Percentiles rank a stretch among this genome's conserved stretches.
Evolutionary conservation across 2,329 filamentous ascomycete species (phyloP).

Genomic region (Claviceps fusiformis): DNA sequence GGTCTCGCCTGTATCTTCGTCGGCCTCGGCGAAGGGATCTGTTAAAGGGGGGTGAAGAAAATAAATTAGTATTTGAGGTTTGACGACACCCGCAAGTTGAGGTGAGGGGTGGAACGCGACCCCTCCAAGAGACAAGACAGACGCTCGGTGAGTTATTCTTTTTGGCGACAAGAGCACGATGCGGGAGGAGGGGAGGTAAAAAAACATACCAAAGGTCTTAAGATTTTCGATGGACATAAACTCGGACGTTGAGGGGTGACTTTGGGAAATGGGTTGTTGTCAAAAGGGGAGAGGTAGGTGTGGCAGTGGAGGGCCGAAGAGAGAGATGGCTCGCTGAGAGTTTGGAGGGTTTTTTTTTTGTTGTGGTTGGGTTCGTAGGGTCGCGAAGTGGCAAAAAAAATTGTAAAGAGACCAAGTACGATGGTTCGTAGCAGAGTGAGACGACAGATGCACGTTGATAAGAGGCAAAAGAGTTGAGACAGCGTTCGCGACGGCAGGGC

Average conservation of each 20-base stretch:
- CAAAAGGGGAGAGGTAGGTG: constrained; percentile 16
- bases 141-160: background rate
- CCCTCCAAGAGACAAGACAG: background rate
- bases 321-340: constrained; percentile 31
- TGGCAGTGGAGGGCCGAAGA: constrained; percentile 35
- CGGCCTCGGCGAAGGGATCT: constrained; percentile 99
- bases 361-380: constrained; percentile 7
- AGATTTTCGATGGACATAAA: constrained; percentile 99
- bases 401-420: background rate
- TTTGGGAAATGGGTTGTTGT: constrained; percentile 36
- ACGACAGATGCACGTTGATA: background rate
- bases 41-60: constrained; percentile 6
- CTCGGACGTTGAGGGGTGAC: constrained; percentile 54
- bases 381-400: constrained; percentile 3
- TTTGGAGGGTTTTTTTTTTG: constrained; percentile 5
- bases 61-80: background rate
- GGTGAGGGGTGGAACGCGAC: background rate
- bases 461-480: background rate
- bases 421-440: background rate
- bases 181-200: too few relatives aligned
- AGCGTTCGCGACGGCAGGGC: constrained; percentile 5
- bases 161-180: background rate
- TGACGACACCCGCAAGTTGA: constrained; percentile 13
- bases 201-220: constrained; percentile 72
- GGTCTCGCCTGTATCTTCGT: constrained; percentile 94